Evolutionary conservation across 1,284 basidiomycete species (phyloP), one percentile per base, ranked within the genome.

Genomic region (Melampsora abietis-canadensis): DNA sequence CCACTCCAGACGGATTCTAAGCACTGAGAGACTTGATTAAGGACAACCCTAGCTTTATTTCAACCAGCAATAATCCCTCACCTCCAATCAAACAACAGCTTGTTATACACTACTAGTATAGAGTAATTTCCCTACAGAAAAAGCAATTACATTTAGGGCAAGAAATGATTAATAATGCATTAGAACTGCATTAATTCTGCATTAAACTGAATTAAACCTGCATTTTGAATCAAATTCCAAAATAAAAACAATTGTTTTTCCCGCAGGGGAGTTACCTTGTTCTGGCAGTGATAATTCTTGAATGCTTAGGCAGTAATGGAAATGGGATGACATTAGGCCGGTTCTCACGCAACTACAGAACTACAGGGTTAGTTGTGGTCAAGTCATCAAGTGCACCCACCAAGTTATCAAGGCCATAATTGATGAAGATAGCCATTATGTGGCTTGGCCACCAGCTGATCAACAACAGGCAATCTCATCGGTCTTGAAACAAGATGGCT

Each of bases 291-390:
- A 12, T 66, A 14, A 48, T 2, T 12, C 21, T 66, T 8, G 66
- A 68, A 54, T 31, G 59, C 8, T 40, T 69, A 27, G 68, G 68
- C 7, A 60, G 54, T 4, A 69, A 62, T 14, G 54, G 68, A 12
- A 69, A 69, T 48, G 68, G 68, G 4, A 19, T 37, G 4, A 62
- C 14, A 3, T 24, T 69, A 10, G 68, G 68, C 5, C 2, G 59
- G 46, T 62, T 69, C 30, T 21, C 21, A 5, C 4, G n/a, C 12
- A 69, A 30, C 19, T 27, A 59, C 12, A 19, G 2, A 69, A 30
- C 19, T 27, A 59, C 12, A 19, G 2, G 6, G 46, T 69, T 44
- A 37, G 37, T n/a, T 31, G 27, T 4, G 59, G 68, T 12, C 40
- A 27, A 5, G 68, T 69, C 2, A 37, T 69, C 17, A 60, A 46